These are phyloP conservation scores for Hymenoscyphus albidus DNA, from an alignment of 2,329 filamentous ascomycete species.

Conservation along the genomic window DNA sequence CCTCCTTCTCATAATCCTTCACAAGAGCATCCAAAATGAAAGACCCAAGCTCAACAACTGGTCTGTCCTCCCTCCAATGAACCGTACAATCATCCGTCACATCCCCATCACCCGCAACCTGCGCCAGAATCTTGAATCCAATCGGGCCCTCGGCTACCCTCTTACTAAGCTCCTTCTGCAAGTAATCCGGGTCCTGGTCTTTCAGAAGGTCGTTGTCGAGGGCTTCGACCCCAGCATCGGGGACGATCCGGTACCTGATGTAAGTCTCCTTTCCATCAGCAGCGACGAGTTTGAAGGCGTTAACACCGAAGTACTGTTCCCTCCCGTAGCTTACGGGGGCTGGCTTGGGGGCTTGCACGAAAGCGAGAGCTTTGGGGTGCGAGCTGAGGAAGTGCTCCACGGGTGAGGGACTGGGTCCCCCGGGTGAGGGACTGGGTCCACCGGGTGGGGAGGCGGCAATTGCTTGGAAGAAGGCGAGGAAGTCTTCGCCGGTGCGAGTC, in stretches of 20 bases:
- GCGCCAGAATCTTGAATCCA: conserved; percentile 46
- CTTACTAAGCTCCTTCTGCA: conserved; percentile 46
- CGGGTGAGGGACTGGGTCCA: conserved; percentile 24
- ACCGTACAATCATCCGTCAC: conserved; percentile 45
- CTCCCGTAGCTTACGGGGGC: conserved; percentile 46
- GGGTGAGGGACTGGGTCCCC: conserved; percentile 26
- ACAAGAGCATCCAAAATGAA: conserved; percentile 43
- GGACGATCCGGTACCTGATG: conserved; percentile 48
- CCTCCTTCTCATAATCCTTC: conserved; percentile 40
- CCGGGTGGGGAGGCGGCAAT: conserved; percentile 33
- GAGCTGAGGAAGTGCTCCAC: conserved; percentile 42
- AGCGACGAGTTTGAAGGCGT: conserved; percentile 46
- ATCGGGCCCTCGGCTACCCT: conserved; percentile 38
- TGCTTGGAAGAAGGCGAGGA: conserved; percentile 46
- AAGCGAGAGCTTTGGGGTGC: conserved; percentile 45
- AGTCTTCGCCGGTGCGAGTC: conserved; percentile 48
- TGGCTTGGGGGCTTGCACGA: conserved; percentile 48
- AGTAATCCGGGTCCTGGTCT: conserved; percentile 40
- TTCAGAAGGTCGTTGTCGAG: conserved; percentile 39
- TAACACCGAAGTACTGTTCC: conserved; percentile 46
- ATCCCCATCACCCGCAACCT: conserved; percentile 48
- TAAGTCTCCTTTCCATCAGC: conserved; percentile 41
- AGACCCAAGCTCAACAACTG: conserved; percentile 48
- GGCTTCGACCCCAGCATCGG: conserved; percentile 40
- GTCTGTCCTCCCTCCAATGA: conserved; percentile 50